These are phyloP conservation scores for Trapa bicornis DNA, from an alignment of 345 rosid species.

Conservation along the genomic window DNA sequence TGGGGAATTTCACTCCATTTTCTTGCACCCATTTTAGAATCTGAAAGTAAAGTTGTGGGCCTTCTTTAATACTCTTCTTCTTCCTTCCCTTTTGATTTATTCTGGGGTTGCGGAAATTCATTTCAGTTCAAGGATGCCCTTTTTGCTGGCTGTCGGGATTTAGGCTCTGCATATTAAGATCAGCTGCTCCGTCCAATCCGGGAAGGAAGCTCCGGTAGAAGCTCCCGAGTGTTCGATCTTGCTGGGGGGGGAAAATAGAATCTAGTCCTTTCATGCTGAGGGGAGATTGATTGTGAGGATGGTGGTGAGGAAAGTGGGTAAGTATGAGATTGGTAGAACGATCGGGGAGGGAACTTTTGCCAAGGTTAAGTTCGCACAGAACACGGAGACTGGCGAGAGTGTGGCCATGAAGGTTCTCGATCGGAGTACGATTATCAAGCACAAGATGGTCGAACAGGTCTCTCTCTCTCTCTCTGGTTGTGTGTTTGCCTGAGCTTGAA, in stretches of 20 bases:
- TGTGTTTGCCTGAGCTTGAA: too few species aligned
- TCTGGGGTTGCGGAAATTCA: neutral
- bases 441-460: constrained; percentile 24
- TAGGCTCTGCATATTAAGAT: too few species aligned
- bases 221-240: neutral
- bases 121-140: neutral
- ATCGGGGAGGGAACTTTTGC: constrained; percentile 97
- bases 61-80: neutral
- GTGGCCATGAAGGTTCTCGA: constrained; percentile 97
- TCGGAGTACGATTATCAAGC: constrained; percentile 62
- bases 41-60: neutral
- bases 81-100: too few species aligned
- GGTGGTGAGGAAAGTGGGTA: constrained; percentile 91
- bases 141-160: neutral
- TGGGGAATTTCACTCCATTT: neutral
- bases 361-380: constrained; percentile 96
- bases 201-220: too few species aligned
- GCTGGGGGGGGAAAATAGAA: neutral
- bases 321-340: constrained; percentile 92
- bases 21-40: neutral
- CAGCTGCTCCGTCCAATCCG: neutral
- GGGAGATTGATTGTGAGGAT: constrained; percentile 20
- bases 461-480: constrained; percentile 5
- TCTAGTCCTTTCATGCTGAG: neutral
- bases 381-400: constrained; percentile 96